These are phyloP conservation scores for Arachis stenosperma DNA, from an alignment of 306 rosid species.

Conservation along the genomic window DNA sequence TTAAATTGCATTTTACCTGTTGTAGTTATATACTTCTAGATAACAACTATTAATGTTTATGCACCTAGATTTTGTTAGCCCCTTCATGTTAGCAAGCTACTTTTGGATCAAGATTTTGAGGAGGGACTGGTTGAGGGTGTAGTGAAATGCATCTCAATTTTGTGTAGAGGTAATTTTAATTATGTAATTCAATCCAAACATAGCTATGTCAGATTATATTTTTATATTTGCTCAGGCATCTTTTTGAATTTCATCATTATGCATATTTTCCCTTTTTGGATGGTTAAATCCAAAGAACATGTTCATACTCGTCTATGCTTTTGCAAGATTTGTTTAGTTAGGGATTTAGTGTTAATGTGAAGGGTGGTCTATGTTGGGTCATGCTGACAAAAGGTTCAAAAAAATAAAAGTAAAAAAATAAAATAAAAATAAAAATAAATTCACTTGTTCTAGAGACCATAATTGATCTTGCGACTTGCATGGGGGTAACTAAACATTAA, in stretches of 20 bases:
- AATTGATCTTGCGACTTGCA: too few relatives aligned
- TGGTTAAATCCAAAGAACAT: constrained; percentile 11
- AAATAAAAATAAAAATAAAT: too few relatives aligned
- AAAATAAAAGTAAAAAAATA: too few relatives aligned
- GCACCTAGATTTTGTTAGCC: constrained; percentile 34
- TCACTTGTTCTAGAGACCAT: too few relatives aligned
- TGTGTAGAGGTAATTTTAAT: constrained; percentile 27
- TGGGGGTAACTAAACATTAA: too few relatives aligned
- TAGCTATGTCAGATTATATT: constrained; percentile 10
- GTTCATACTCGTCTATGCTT: constrained; percentile 5
- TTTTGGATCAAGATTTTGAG: constrained; percentile 34
- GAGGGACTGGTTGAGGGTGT: background rate
- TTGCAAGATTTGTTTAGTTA: too few relatives aligned
- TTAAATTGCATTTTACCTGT: constrained; percentile 14
- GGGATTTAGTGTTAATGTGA: too few relatives aligned
- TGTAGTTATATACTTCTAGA: background rate
- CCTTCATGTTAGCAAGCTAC: constrained; percentile 3
- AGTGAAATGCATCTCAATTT: constrained; percentile 33
- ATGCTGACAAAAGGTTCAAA: too few relatives aligned
- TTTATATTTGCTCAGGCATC: background rate
- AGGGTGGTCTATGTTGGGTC: too few relatives aligned
- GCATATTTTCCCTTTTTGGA: background rate
- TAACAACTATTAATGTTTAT: constrained; percentile 1
- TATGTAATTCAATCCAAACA: constrained; percentile 9
- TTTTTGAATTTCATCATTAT: constrained; percentile 25